Evolutionary conservation across 2,329 filamentous ascomycete species (phyloP).

Genomic region (Metarhizium rileyi): DNA sequence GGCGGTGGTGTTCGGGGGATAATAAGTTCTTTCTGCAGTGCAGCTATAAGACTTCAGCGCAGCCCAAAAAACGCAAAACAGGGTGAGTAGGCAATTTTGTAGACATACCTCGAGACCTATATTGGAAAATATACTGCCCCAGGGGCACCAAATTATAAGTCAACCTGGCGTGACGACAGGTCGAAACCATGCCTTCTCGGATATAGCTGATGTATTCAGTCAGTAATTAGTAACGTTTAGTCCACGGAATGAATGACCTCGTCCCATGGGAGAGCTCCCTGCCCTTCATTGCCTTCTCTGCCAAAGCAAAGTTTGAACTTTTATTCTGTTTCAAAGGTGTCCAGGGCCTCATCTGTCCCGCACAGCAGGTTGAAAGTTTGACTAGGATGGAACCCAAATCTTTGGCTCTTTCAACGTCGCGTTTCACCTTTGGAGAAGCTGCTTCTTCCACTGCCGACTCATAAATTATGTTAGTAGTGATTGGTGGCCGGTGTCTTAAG

Average conservation of each 20-base stretch:
- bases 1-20: conserved; percentile 11
- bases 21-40: conserved; percentile 13
- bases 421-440: background rate
- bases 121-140: conserved; percentile 11
- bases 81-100: background rate
- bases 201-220: background rate
- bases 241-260: conserved; percentile 6
- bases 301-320: background rate
- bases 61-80: background rate
- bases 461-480: background rate
- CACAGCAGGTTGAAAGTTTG: accelerated
- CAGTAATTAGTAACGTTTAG: background rate
- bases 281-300: conserved; percentile 19
- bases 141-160: background rate
- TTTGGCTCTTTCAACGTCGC: conserved; percentile 1
- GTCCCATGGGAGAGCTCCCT: conserved; percentile 15
- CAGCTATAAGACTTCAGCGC: conserved; percentile 8
- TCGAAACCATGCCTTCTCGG: background rate
- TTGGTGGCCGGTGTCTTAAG: background rate
- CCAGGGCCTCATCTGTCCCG: background rate
- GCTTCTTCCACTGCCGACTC: conserved; percentile 7
- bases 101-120: conserved; percentile 14
- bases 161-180: background rate
- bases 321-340: background rate
- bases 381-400: conserved; percentile 13